Conservation (phyloP, 805 yeast genomes). For the Ogataea allantospora region DNA sequence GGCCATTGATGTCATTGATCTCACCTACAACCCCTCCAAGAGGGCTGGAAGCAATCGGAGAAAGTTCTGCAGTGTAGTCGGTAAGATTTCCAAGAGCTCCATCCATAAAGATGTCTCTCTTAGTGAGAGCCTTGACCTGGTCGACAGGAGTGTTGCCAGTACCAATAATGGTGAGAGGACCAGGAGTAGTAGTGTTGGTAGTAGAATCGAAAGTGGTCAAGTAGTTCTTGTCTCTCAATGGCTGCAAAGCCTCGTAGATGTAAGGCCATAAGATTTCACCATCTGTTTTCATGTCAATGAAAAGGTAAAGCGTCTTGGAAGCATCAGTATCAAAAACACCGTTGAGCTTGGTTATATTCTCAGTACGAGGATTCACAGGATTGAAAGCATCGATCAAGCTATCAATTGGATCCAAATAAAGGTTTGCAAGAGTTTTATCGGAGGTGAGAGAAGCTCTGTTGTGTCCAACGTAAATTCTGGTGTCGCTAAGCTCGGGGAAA, state of each 20-base stretch:
- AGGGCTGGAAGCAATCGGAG: conserved; percentile 39
- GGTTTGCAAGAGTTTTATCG: conserved; percentile 42
- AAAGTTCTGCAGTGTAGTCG: conserved; percentile 22
- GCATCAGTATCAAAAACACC: conserved; percentile 42
- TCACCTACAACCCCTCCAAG: conserved; percentile 27
- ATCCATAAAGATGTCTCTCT: conserved; percentile 48
- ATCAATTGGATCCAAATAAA: conserved; percentile 56
- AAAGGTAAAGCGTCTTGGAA: conserved; percentile 52
- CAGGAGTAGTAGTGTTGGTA: conserved; percentile 36
- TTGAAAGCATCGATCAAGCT: conserved; percentile 50
- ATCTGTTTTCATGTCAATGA: conserved; percentile 62
- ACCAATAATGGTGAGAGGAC: conserved; percentile 61
- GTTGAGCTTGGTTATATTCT: conserved; percentile 13
- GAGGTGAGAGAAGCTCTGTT: conserved; percentile 45
- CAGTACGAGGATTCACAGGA: conserved; percentile 25
- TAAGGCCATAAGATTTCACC: conserved; percentile 49
- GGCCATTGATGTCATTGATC: conserved; percentile 26
- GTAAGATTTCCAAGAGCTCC: conserved; percentile 42
- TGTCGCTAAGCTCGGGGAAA: conserved; percentile 31
- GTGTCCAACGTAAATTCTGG: conserved; percentile 59
- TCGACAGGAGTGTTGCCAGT: conserved; percentile 65
- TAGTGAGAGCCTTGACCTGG: conserved; percentile 25
- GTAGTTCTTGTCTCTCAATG: conserved; percentile 47
- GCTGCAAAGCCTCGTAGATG: conserved; percentile 44
- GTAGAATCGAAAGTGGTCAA: conserved; percentile 47